Conservation (phyloP, 768 basidiomycete genomes). For the Rhizopogon vulgaris region DNA sequence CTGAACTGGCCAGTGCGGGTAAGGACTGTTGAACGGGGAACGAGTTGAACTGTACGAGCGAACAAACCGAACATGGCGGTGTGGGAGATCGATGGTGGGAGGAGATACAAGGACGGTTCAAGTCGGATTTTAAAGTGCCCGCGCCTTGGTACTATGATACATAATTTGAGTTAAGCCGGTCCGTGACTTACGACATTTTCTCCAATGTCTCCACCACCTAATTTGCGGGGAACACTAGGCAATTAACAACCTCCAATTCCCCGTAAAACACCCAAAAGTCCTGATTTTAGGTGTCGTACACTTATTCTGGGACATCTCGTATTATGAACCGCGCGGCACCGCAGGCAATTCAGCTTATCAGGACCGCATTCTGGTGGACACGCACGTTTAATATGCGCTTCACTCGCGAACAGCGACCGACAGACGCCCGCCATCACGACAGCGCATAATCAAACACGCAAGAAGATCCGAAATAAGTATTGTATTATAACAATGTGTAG, state of each 20-base stretch:
- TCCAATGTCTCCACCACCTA: constrained; percentile 2
- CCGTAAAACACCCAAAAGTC: neutral
- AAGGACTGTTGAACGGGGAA: constrained; percentile 9
- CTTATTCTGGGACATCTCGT: too few relatives aligned
- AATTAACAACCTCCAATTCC: neutral
- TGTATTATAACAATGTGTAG: constrained; percentile 20
- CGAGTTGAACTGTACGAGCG: constrained; percentile 14
- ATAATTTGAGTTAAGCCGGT: constrained; percentile 4
- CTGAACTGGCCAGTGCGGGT: constrained; percentile 7
- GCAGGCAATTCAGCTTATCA: too few relatives aligned
- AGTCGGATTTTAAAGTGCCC: constrained; percentile 15
- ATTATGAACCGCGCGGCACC: too few relatives aligned
- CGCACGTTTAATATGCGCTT: neutral
- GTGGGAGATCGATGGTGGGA: constrained; percentile 7
- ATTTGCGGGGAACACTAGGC: constrained; percentile 5
- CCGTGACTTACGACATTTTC: constrained; percentile 8
- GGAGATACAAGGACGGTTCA: too few relatives aligned
- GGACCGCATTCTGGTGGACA: neutral
- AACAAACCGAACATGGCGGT: constrained; percentile 25
- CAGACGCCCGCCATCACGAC: neutral
- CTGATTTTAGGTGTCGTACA: too few relatives aligned
- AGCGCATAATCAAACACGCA: neutral
- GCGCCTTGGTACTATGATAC: constrained; percentile 2
- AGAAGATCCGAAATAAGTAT: constrained; percentile 12
- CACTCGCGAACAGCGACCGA: neutral